These are phyloP conservation scores for Candida odintsovae DNA, from an alignment of 805 yeast genomes.

Conservation along the genomic window DNA sequence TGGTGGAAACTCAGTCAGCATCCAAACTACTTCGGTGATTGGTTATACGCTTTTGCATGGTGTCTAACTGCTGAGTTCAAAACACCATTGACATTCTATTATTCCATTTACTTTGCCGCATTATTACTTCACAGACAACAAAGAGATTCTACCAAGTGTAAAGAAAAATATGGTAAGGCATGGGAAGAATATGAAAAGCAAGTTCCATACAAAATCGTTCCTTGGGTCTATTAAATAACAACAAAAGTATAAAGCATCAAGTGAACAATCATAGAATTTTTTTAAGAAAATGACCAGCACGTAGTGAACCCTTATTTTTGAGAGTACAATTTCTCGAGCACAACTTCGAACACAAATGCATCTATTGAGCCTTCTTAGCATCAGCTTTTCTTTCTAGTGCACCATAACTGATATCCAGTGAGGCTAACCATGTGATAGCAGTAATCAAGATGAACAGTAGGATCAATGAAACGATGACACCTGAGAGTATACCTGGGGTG, in stretches of 20 bases:
- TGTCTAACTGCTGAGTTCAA: constrained; percentile 82
- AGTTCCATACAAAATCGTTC: constrained; percentile 90
- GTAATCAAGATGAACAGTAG: constrained; percentile 49
- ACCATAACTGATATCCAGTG: constrained; percentile 71
- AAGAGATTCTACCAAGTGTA: constrained; percentile 90
- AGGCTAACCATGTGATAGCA: constrained; percentile 67
- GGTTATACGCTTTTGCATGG: constrained; percentile 90
- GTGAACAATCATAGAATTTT: not conserved
- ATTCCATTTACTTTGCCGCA: constrained; percentile 74
- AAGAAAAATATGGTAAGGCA: constrained; percentile 73
- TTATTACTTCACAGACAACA: constrained; percentile 82
- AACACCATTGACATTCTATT: constrained; percentile 84
- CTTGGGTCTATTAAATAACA: constrained; percentile 64
- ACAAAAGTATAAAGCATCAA: not conserved
- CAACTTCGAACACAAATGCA: not conserved
- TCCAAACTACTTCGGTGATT: constrained; percentile 92
- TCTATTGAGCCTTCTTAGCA: constrained; percentile 4
- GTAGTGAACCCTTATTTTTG: not conserved
- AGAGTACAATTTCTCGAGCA: too few species aligned
- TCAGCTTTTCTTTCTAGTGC: constrained; percentile 67
- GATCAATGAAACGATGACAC: constrained; percentile 58
- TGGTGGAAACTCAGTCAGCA: constrained; percentile 97
- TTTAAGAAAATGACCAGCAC: not conserved
- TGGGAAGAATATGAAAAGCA: constrained; percentile 78
- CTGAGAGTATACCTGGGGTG: constrained; percentile 78